Percentiles rank a stretch among this genome's conserved stretches.
Evolutionary conservation across 2,329 filamentous ascomycete genomes (phyloP).

Genomic region (Torrubiella hemipterigena): DNA sequence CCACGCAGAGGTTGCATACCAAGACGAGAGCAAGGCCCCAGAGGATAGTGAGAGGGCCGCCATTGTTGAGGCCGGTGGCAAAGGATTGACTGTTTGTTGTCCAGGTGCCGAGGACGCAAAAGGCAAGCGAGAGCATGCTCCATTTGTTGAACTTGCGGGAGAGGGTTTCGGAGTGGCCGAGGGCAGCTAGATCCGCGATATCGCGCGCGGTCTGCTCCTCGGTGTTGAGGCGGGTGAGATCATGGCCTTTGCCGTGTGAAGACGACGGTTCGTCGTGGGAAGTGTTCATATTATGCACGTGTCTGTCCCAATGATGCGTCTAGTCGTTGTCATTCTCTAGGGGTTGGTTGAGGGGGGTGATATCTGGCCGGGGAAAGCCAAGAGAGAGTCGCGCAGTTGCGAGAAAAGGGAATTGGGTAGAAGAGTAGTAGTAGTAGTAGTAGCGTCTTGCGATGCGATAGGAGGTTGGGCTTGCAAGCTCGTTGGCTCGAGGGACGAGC

Average conservation of each 20-base stretch:
- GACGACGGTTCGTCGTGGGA: constrained; percentile 7
- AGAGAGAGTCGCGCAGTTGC: too few species aligned
- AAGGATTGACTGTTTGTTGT: constrained; percentile 40
- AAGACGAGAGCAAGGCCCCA: constrained; percentile 43
- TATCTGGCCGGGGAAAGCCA: too few species aligned
- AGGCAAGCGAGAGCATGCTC: constrained; percentile 46
- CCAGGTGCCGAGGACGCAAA: constrained; percentile 46
- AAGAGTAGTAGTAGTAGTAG: too few species aligned
- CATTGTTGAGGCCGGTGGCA: constrained; percentile 37
- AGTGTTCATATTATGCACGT: not conserved
- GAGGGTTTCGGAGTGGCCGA: constrained; percentile 27
- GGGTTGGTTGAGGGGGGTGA: too few species aligned
- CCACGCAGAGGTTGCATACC: constrained; percentile 39
- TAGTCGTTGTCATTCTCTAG: constrained; percentile 6
- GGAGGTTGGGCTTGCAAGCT: too few species aligned
- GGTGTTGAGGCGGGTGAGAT: constrained; percentile 6
- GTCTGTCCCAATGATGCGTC: too few species aligned
- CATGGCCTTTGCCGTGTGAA: constrained; percentile 12
- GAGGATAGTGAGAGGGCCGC: constrained; percentile 40
- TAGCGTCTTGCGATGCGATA: too few species aligned
- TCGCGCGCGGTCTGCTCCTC: constrained; percentile 19
- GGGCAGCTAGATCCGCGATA: constrained; percentile 25
- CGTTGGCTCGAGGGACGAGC: too few species aligned
- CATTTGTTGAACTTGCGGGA: constrained; percentile 36
- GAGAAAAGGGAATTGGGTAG: too few species aligned